Base-by-base conservation (phyloP, 2,329 filamentous ascomycete species). In the Trichoderma sp. region DNA sequence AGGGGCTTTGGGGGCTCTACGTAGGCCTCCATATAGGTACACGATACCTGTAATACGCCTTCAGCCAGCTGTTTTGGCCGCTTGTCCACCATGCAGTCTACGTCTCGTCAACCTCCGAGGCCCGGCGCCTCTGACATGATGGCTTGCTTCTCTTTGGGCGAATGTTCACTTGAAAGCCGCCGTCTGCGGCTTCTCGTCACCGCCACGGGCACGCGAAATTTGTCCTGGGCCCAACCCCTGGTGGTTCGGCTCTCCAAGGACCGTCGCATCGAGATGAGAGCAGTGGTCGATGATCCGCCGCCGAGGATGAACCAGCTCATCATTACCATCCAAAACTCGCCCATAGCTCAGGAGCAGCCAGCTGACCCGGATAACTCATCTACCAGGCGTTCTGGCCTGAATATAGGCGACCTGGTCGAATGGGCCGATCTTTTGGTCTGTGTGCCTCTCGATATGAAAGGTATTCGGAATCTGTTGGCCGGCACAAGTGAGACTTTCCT, bases 341-440 rank as follows among this genome's bases (percentile, higher is more conserved):
- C 78, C 63, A 71, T 78, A 26, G 69, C 71, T 5, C 68, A 69
- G 6, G 74, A 74, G 21, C 34, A 39, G 34, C 73, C 74, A 60
- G 73, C 72, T 56, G 68, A 76, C 54, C 34, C 21, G 15, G 50
- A 55, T 26, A 15, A 43, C 19, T 7, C 41, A 2, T 19, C 19
- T 47, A 26, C 51, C 6, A 55, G 19, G 28, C 71, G 72, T 26
- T 83, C 81, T 65, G 72, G 73, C 28, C 77, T 78, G 60, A 83
- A 82, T 68, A 87, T 82, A 3, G 86, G 81, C 69, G 89, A 92
- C 69, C 78, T 96, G 67, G 91, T 92, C 69, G 85, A 91, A 67
- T 97, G 93, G 93, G 92, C 93, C 6, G 91, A 97, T 76, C 79
- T 97, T 69, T 82, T 97, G 66, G 88, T 97, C 39, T 85, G 96